A percentile compares a stretch with the other conserved stretches of the same genome.
Conservation (phyloP, 2,329 filamentous ascomycete genomes). For the Aspergillus japonicus region DNA sequence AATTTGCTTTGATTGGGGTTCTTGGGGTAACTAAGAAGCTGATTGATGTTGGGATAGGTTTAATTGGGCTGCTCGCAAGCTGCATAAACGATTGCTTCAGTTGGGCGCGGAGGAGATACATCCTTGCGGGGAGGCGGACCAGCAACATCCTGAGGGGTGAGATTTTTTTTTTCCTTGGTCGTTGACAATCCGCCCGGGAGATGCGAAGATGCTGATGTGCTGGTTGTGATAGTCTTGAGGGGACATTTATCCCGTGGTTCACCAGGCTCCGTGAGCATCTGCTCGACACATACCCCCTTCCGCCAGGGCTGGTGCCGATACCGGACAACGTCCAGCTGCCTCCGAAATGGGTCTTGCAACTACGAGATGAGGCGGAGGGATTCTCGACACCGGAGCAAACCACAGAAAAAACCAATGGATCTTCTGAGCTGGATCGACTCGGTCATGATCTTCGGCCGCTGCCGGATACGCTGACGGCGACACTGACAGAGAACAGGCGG, state of each 20-base stretch:
- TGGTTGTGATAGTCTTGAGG: constrained; percentile 64
- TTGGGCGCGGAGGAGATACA: constrained; percentile 77
- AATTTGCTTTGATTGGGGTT: background rate
- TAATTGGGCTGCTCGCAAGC: constrained; percentile 88
- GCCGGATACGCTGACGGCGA: constrained; percentile 56
- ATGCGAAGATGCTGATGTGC: background rate
- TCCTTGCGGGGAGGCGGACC: constrained; percentile 81
- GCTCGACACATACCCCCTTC: constrained; percentile 66
- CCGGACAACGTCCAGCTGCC: constrained; percentile 71
- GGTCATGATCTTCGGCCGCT: constrained; percentile 57
- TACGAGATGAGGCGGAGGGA: constrained; percentile 4
- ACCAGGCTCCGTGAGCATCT: constrained; percentile 66
- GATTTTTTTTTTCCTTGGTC: constrained; percentile 33
- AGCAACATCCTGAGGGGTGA: constrained; percentile 87
- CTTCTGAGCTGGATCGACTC: constrained; percentile 27
- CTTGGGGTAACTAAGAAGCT: background rate
- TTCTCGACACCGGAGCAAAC: background rate
- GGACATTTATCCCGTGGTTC: constrained; percentile 76
- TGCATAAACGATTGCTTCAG: constrained; percentile 79
- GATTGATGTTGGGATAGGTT: constrained; percentile 56
- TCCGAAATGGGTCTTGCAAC: constrained; percentile 65
- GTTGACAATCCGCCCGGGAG: too few relatives aligned
- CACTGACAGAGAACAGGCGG: constrained; percentile 64
- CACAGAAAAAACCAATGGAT: constrained; percentile 13
- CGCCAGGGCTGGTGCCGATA: constrained; percentile 66